Evolutionary conservation across 2,329 filamentous ascomycete genomes (phyloP), one percentile per base, ranked within the genome.

Genomic region (Paecilomyces variotii): DNA sequence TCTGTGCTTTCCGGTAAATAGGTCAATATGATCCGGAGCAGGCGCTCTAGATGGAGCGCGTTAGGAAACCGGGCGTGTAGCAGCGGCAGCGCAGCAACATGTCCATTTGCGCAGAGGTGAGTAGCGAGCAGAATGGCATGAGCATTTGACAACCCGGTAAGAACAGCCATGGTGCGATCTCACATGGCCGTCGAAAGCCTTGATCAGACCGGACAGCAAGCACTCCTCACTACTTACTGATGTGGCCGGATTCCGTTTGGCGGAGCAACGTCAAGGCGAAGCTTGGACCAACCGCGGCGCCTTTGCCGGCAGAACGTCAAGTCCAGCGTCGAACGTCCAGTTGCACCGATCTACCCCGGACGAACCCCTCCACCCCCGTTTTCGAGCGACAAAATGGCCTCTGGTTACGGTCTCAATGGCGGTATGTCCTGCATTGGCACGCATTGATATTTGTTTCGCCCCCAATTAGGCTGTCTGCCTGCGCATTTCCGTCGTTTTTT

Each of bases 1-100:
- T 82, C 79, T 30, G 76, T 69, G 62, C 78, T 81, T 67, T 85
- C 83, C 24, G 84, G 84, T n/a, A 87, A 76, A 64, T 81, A 86
- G 58, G 82, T 84, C 61, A 87, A 74, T 56, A 87, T 71, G 55
- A 87, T 82, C 60, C 82, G 81, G 60, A 87, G 76, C 56, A 84
- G 69, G 14, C 84, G 76, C 60, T 82, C 80, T 5, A 80, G 70
- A 30, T 78, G 72, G 54, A 86, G 76, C 59, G 78, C 71, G 59
- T 70, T 76, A 54, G 75, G 75, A 56, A 79, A 79, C 54, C 74
- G 71, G 51, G 79, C 73, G 60, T 80, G 79, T 62, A 87, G 71
- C 61, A 75, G 72, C 61, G 79, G 79, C 27, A 87, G 73, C 25
- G 75, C 74, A 53, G 73, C 67, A 59, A 86, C 74, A 66, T 86